Percentiles rank a stretch among this genome's conserved stretches.
Conservation (phyloP, 2,329 filamentous ascomycete genomes). For the Neonectria faginata region DNA sequence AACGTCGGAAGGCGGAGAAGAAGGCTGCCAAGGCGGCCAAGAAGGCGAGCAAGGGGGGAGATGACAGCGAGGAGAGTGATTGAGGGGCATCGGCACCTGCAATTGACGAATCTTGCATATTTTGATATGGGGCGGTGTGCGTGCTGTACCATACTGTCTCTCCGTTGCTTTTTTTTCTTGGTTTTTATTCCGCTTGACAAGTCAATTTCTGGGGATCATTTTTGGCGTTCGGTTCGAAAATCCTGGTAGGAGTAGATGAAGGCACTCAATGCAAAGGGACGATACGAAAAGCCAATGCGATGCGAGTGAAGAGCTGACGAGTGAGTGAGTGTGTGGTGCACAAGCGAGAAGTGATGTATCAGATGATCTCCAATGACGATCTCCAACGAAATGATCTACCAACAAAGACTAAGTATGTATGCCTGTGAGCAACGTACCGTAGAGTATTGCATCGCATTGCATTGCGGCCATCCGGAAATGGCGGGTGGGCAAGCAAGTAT, state of each 20-base stretch:
- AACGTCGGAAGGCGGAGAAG: constrained; percentile 70
- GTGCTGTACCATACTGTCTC: constrained; percentile 47
- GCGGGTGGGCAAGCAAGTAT: background rate
- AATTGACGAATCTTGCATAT: constrained; percentile 40
- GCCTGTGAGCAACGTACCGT: background rate
- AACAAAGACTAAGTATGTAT: background rate
- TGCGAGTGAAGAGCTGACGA: constrained; percentile 9
- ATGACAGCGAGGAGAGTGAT: constrained; percentile 66
- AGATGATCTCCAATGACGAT: background rate
- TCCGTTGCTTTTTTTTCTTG: constrained; percentile 34
- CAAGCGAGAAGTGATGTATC: too few species aligned
- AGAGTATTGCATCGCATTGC: background rate
- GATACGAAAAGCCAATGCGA: constrained; percentile 34
- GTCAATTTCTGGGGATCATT: constrained; percentile 37
- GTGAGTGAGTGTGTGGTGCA: background rate
- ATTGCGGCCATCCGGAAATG: constrained; percentile 10
- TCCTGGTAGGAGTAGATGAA: constrained; percentile 47
- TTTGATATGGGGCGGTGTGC: constrained; percentile 43
- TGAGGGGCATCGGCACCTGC: constrained; percentile 47
- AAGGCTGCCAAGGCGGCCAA: constrained; percentile 68
- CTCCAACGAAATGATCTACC: background rate
- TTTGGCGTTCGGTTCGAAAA: constrained; percentile 48
- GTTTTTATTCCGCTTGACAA: constrained; percentile 36
- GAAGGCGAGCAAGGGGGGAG: constrained; percentile 64
- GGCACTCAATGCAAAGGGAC: constrained; percentile 47